Percentiles rank a stretch among this genome's conserved stretches.
These are phyloP conservation scores for Ogataea henricii DNA, from an alignment of 805 yeast genomes.

Conservation along the genomic window DNA sequence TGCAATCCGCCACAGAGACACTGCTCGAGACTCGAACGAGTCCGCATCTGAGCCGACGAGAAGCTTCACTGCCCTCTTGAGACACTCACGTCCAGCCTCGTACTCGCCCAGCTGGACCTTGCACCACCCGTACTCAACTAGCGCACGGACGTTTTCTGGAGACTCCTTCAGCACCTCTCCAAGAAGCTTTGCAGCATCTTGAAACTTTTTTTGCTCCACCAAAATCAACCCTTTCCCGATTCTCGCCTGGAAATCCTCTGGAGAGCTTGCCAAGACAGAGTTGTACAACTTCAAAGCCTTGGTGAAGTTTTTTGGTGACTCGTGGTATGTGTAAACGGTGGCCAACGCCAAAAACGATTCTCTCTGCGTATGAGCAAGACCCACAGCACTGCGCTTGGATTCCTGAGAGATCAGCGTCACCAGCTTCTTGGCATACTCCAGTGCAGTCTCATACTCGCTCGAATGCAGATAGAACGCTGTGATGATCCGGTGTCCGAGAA, in stretches of 20 bases:
- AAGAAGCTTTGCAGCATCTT: constrained; percentile 56
- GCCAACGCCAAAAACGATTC: constrained; percentile 71
- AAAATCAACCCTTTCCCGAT: constrained; percentile 82
- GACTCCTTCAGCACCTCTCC: constrained; percentile 46
- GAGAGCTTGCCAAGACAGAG: constrained; percentile 47
- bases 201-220: constrained; percentile 61
- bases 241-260: constrained; percentile 53
- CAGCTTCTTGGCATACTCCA: constrained; percentile 61
- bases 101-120: constrained; percentile 53
- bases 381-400: constrained; percentile 47
- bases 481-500: constrained; percentile 67
- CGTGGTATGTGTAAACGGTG: constrained; percentile 75
- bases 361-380: constrained; percentile 52
- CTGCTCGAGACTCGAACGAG: constrained; percentile 58
- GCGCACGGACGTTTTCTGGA: constrained; percentile 60
- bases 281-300: constrained; percentile 75
- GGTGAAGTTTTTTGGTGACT: constrained; percentile 85
- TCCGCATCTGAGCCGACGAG: constrained; percentile 51
- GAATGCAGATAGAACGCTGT: constrained; percentile 59
- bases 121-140: constrained; percentile 80
- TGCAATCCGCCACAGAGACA: constrained; percentile 73
- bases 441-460: constrained; percentile 64
- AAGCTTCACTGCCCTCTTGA: constrained; percentile 47
- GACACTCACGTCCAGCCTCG: constrained; percentile 51
- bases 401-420: constrained; percentile 53